Conservation (phyloP, 805 yeast genomes). For the Metschnikowia anglica region DNA sequence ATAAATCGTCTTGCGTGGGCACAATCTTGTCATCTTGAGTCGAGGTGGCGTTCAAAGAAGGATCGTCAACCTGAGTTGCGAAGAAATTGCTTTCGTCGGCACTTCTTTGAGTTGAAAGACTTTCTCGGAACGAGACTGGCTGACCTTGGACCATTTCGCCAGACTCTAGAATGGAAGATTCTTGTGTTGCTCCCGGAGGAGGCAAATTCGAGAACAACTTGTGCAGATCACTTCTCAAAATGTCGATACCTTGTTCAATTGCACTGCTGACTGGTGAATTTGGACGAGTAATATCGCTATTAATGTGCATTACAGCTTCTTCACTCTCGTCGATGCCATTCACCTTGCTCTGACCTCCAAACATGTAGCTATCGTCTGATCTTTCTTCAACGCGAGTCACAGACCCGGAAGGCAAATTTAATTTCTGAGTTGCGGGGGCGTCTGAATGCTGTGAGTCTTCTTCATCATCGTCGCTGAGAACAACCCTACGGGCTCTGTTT, state of each 20-base stretch:
- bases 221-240: conserved; percentile 7
- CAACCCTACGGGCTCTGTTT: conserved; percentile 11
- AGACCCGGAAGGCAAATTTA: conserved; percentile 8
- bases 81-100: conserved; percentile 17
- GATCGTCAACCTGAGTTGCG: conserved; percentile 22
- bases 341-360: conserved; percentile 16
- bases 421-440: no score
- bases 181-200: conserved; percentile 21
- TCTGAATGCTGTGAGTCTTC: conserved; percentile 8
- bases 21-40: conserved; percentile 10
- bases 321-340: conserved; percentile 11
- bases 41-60: conserved; percentile 2
- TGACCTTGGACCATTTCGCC: conserved; percentile 1
- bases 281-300: conserved; percentile 15
- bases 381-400: conserved; percentile 14
- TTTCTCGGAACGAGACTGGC: conserved; percentile 27
- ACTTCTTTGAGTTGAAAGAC: conserved; percentile 15
- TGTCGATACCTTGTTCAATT: conserved; percentile 4
- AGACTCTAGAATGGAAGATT: conserved; percentile 6
- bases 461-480: conserved; percentile 20
- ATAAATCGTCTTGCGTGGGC: conserved; percentile 13
- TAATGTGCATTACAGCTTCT: conserved; percentile 19
- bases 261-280: conserved; percentile 12
- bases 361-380: conserved; percentile 21
- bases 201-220: conserved; percentile 31